phyloP scores from a whole-genome alignment of 495 filamentous ascomycete genomes.

The Penicillium bovifimosum region DNA sequence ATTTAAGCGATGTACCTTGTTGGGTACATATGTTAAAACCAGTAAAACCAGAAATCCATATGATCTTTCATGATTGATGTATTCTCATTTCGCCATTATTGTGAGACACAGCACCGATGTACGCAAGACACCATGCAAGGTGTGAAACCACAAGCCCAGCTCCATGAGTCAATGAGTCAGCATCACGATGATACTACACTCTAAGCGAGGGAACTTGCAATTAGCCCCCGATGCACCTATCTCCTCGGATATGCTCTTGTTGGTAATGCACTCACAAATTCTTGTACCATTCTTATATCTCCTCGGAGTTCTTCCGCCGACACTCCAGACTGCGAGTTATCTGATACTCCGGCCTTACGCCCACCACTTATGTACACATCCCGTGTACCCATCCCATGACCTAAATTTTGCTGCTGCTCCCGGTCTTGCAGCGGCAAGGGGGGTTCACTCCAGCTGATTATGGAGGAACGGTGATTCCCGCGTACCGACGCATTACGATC shows the following conservation, averaged over 20 bases:
- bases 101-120: no score
- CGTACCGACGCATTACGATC: neutral
- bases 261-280: slow-evolving; percentile 14
- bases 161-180: neutral
- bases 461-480: neutral
- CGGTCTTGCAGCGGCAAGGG: neutral
- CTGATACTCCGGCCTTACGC: neutral
- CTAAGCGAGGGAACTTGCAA: neutral
- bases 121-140: no score
- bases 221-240: neutral
- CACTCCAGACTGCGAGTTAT: neutral
- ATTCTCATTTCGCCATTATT: no score
- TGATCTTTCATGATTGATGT: no score
- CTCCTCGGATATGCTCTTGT: neutral
- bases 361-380: slow-evolving; percentile 6
- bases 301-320: neutral
- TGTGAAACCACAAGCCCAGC: no score
- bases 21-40: no score
- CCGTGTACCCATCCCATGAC: slow-evolving; percentile 3
- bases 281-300: slow-evolving; percentile 18
- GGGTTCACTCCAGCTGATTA: slow-evolving; percentile 6
- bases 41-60: no score
- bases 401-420: neutral
- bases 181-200: neutral
- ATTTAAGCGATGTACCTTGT: no score